Base-by-base conservation (phyloP, 129 eudicot genomes). In the Scalesia atractyloides region DNA sequence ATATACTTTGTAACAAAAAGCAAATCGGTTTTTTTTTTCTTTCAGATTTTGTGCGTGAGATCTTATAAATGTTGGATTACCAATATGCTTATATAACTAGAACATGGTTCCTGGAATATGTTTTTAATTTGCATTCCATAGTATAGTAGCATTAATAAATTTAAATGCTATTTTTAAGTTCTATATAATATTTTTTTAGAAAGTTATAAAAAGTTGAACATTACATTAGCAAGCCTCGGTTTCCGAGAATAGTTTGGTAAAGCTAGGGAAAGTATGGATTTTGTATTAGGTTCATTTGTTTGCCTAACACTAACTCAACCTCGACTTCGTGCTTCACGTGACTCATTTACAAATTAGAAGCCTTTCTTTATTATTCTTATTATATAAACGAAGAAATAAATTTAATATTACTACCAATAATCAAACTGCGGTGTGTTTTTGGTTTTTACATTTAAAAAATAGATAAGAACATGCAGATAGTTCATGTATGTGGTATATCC, bases 191-290 rank as follows among this genome's bases (percentile, higher is more conserved):
- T 16, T 2, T 18, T 19, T 8, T 56, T 4, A 56, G 9, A 1
- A 54, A 8, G 24, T 52, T n/a, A 9, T 18, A 16, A n/a, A 54
- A 9, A 54, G 30, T 18, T 52, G 24, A 52, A 17, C 3, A 52
- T 51, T 49, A 5, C 20, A 52, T 9, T n/a, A 17, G 3, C 12
- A 52, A 11, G 4, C 59, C 59, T 17, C 3, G 11, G 62, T 56
- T 56, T 15, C 62, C 62, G 34, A 56, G 62, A 56, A 19, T 19
- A 56, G 62, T 56, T 56, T 56, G 34, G 62, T 56, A 30, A 56
- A 56, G 11, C 20, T 56, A 56, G 62, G 62, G 20, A 56, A 14
- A 20, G 33, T 54, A 33, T 54, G 62, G 34, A 56, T 2, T 56
- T 19, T 56, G 33, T 20, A 16, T 52, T 52, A 52, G 59, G 59